Base-by-base conservation (phyloP, 192 early-diverging fungal species). In the Radiomyces spectabilis region DNA sequence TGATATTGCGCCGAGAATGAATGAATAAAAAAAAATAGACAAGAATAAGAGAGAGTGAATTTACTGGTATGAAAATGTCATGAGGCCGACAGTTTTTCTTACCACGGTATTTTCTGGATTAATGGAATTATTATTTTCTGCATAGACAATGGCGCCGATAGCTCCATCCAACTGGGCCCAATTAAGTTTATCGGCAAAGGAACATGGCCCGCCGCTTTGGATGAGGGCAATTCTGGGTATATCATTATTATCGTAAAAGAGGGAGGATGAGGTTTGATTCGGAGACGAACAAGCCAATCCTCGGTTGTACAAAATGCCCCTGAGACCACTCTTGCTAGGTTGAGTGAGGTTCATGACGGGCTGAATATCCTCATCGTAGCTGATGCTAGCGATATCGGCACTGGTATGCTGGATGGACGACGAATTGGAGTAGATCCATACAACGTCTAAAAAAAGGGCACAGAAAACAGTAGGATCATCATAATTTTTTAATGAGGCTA, bases 131-230 rank as follows among this genome's bases (percentile, higher is more conserved):
- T 35, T 13, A 35, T 35, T 8, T 35, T 35, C 5, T 37, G 32
- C 34, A 29, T 65, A 77, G 16, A 77, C 43, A 18, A 77, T 58
- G 2, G 40, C 59, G 10, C 41, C 71, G 5, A 52, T 51, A 5
- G 75, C 61, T 1, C 40, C 39, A 12, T 71, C 61, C 21, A 37
- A 18, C 29, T 63, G 58, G 7, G 71, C 75, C 51, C 51, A 40
- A 8, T 53, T 34, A 9, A 74, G 25, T 44, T 77, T 77, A 4
- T 55, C 34, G 0, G 54, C 32, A 27, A 77, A 54, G 0, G 48
- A 39, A 33, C 75, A 77, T 13, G 50, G 22, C 16, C 59, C 59
- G 1, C 30, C 27, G 15, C 26, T 19, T 18, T 47, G 37, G 15
- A 57, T 29, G 1, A 57, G 22, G 4, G 55, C 55, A 22, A 67